Conservation (phyloP, 1,139 yeast species). For the Casaregolazyma lundiana region DNA sequence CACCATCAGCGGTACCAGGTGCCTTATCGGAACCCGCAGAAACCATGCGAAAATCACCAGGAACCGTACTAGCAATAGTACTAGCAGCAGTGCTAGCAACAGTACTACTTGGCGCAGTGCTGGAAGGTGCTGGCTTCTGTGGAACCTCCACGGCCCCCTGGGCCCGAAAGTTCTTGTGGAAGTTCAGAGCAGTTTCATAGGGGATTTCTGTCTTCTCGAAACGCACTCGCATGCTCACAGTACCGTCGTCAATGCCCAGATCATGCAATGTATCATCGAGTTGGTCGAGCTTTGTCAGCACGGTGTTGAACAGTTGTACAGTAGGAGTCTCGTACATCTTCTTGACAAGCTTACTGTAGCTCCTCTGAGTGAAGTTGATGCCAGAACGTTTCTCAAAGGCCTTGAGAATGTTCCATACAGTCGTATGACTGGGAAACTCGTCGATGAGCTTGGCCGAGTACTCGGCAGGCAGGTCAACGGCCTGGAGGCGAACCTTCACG, state of each 20-base stretch:
- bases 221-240: slow-evolving; percentile 24
- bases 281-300: slow-evolving; percentile 21
- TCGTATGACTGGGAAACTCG: slow-evolving; percentile 21
- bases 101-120: neutral
- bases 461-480: slow-evolving; percentile 25
- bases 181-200: slow-evolving; percentile 22
- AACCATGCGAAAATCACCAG: too few relatives aligned
- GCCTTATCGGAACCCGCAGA: too few relatives aligned
- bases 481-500: slow-evolving; percentile 24
- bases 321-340: slow-evolving; percentile 23
- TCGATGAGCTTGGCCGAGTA: slow-evolving; percentile 22
- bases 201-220: slow-evolving; percentile 22
- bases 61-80: neutral
- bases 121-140: too few relatives aligned
- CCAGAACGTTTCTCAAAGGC: slow-evolving; percentile 27
- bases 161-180: slow-evolving; percentile 16
- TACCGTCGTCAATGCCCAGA: slow-evolving; percentile 27
- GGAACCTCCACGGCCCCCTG: too few relatives aligned
- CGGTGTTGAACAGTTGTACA: slow-evolving; percentile 25
- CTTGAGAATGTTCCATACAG: slow-evolving; percentile 25
- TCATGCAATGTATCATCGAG: slow-evolving; percentile 21
- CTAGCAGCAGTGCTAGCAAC: neutral
- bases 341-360: slow-evolving; percentile 14
- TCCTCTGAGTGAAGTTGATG: slow-evolving; percentile 26
- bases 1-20: neutral